Percentiles rank a stretch among this genome's conserved stretches.
Evolutionary conservation across 768 basidiomycete genomes (phyloP).

Genomic region (Naganishia randhawae): DNA sequence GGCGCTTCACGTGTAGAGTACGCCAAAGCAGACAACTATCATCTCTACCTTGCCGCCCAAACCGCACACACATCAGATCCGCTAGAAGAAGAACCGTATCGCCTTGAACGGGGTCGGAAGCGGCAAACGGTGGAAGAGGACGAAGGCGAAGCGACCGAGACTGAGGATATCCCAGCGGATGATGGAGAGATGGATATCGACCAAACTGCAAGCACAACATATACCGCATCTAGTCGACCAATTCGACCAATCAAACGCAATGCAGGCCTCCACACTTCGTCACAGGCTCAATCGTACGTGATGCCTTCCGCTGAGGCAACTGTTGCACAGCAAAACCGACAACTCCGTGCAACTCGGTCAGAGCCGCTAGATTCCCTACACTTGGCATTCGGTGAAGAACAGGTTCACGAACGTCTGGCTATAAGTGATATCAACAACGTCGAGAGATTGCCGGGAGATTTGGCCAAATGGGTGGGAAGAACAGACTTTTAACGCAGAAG

Average conservation of each 20-base stretch:
- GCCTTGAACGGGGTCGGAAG: constrained; percentile 1
- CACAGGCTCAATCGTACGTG: background rate
- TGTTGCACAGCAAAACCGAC: background rate
- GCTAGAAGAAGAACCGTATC: constrained; percentile 10
- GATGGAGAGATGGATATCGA: background rate
- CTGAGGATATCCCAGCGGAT: background rate
- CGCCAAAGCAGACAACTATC: constrained; percentile 11
- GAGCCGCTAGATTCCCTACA: background rate
- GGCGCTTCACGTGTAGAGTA: background rate
- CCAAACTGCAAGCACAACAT: background rate
- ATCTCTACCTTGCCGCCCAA: background rate
- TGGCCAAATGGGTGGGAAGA: constrained; percentile 7
- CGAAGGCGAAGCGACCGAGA: constrained; percentile 2
- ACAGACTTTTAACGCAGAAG: constrained; percentile 14
- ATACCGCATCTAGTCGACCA: background rate
- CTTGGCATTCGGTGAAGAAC: background rate
- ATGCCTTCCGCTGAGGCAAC: background rate
- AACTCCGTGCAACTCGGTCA: background rate
- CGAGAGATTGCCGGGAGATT: background rate
- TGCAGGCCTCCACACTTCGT: background rate
- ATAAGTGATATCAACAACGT: background rate
- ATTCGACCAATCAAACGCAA: constrained; percentile 1
- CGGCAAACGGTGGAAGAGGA: constrained; percentile 16
- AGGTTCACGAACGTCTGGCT: background rate
- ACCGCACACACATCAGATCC: background rate